Evolutionary conservation across 2,329 filamentous ascomycete genomes (phyloP), one percentile per base, ranked within the genome.

Genomic region (Hypoxylon sp.): DNA sequence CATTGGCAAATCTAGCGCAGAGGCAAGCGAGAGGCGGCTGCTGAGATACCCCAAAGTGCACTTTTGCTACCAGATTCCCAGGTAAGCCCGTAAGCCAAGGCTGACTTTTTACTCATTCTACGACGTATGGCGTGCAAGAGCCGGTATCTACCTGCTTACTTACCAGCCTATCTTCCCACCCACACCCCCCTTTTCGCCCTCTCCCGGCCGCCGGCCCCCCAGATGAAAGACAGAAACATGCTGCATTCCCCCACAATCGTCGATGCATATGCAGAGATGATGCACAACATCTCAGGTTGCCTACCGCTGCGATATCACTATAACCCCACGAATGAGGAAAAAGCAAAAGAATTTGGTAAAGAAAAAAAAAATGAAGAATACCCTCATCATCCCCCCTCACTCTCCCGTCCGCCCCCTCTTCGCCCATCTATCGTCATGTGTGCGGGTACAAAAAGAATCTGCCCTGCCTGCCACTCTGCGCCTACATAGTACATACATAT

Each of bases 211-310:
- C 52, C 51, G 24, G 24, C 24, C 24, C 24, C 62, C 29, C 19
- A 51, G n/a, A 35, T 37, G 32, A 52, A 29, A 31, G 44, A 48
- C 42, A 59, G 54, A 63, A 50, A 66, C 66, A 66, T 71, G 69
- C 63, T 71, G 69, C 63, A 67, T 67, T 71, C 66, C 69, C 69
- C 69, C 69, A 65, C 69, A 71, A 71, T 70, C 68, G 68, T 63
- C 68, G 58, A 56, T 69, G 69, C 69, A 71, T 69, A 69, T 71
- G 68, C 62, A 66, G 42, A 55, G 50, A 58, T 62, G 66, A 67
- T 71, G 69, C 67, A 67, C 69, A 69, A 54, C 66, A 71, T 69
- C 54, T 67, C 46, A 67, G 35, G 48, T 52, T 51, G 37, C 62
- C 62, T 62, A 42, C 60, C 42, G 29, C 52, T 53, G 44, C 42